These are phyloP conservation scores for Bertia moriformis DNA, from an alignment of 2,329 filamentous ascomycete species.

Conservation along the genomic window DNA sequence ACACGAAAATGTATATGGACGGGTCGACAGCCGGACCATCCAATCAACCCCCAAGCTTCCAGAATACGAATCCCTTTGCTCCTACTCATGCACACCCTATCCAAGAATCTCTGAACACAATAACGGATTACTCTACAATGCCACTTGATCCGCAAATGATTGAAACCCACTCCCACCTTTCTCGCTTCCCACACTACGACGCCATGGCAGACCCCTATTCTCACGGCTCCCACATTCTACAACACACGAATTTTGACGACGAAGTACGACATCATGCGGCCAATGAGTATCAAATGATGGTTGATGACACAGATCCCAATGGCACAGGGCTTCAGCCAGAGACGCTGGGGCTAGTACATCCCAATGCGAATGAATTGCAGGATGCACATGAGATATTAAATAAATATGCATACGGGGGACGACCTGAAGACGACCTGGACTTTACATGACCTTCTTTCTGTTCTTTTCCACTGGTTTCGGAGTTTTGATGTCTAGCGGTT, in stretches of 20 bases:
- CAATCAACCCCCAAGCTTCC: no score
- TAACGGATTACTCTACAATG: constrained; percentile 27
- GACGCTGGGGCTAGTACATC: not conserved
- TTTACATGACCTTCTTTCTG: not conserved
- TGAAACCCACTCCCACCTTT: constrained; percentile 22
- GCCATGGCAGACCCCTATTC: not conserved
- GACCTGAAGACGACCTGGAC: not conserved
- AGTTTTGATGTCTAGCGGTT: no score
- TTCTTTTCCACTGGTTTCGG: no score
- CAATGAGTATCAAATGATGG: not conserved
- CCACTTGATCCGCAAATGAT: constrained; percentile 45
- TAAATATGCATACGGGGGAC: not conserved
- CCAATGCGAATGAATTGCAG: not conserved
- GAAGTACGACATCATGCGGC: not conserved
- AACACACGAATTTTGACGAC: not conserved
- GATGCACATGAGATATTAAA: not conserved
- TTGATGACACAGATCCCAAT: not conserved
- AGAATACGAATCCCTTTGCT: not conserved
- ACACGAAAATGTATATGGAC: not conserved
- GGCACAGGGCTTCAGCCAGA: not conserved
- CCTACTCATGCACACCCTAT: not conserved
- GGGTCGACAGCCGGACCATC: not conserved
- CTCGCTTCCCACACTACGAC: not conserved
- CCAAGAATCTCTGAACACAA: constrained; percentile 14
- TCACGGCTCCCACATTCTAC: not conserved